phyloP scores from a whole-genome alignment of 768 basidiomycete species.

The Phanerodontia chrysosporium region DNA sequence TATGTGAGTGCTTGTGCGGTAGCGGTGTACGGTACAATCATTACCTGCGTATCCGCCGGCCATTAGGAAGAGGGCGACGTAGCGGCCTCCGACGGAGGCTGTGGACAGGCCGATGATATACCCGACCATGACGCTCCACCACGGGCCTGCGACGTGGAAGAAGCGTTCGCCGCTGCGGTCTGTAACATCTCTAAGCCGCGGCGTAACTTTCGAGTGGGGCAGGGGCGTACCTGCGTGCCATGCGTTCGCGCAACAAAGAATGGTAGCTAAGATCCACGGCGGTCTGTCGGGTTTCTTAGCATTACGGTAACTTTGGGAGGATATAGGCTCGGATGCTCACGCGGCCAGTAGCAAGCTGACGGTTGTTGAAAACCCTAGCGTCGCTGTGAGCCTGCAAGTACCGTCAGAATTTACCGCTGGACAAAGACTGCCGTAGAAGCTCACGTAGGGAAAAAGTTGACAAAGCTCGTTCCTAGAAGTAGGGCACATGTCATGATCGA shows the following conservation, averaged over 20 bases:
- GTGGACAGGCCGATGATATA: slow-evolving; percentile 60
- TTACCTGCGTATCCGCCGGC: slow-evolving; percentile 46
- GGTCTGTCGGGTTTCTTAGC: slow-evolving; percentile 34
- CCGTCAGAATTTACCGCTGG: neutral
- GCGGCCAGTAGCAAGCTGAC: slow-evolving; percentile 55
- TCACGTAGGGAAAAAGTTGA: slow-evolving; percentile 56
- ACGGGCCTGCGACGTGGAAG: slow-evolving; percentile 53
- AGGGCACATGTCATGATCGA: slow-evolving; percentile 47
- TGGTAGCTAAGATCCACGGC: slow-evolving; percentile 56
- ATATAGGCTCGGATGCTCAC: slow-evolving; percentile 30
- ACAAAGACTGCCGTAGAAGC: slow-evolving; percentile 9
- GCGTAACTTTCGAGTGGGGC: neutral
- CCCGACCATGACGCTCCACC: slow-evolving; percentile 59
- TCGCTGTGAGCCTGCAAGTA: slow-evolving; percentile 44
- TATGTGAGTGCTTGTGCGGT: neutral
- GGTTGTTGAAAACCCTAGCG: slow-evolving; percentile 58
- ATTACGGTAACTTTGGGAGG: neutral
- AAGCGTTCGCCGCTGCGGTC: slow-evolving; percentile 62
- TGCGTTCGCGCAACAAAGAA: slow-evolving; percentile 47
- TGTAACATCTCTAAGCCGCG: slow-evolving; percentile 14
- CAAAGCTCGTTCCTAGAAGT: slow-evolving; percentile 53
- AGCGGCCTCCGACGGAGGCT: slow-evolving; percentile 46
- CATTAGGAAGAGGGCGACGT: slow-evolving; percentile 64
- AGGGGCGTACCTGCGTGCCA: slow-evolving; percentile 43
- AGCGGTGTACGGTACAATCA: neutral